Evolutionary conservation across 805 yeast genomes (phyloP).

Genomic region (Metschnikowia amazonensis): DNA sequence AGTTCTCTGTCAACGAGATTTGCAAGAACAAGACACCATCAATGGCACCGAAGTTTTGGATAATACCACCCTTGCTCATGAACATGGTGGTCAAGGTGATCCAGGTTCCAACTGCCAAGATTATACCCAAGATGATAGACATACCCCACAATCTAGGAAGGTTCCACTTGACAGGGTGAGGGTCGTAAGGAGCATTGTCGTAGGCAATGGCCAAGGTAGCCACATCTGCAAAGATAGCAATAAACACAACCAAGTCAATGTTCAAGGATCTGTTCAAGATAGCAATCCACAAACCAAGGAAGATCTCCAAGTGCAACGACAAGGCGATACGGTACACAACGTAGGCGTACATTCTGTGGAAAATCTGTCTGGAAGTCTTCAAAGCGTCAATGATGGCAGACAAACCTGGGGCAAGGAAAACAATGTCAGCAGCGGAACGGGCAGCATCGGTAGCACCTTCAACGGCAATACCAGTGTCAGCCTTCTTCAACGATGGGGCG

Average conservation of each 20-base stretch:
- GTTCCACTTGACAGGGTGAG: slow-evolving; percentile 94
- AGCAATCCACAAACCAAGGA: slow-evolving; percentile 96
- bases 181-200: slow-evolving; percentile 95
- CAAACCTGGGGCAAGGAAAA: slow-evolving; percentile 89
- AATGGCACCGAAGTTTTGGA: slow-evolving; percentile 91
- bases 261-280: slow-evolving; percentile 80
- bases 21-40: slow-evolving; percentile 93
- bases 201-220: slow-evolving; percentile 96
- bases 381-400: slow-evolving; percentile 90
- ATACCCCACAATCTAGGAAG: slow-evolving; percentile 96
- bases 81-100: slow-evolving; percentile 92
- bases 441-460: slow-evolving; percentile 98
- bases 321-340: slow-evolving; percentile 97
- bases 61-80: slow-evolving; percentile 85
- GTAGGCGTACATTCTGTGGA: slow-evolving; percentile 98
- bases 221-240: slow-evolving; percentile 96
- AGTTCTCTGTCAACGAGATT: slow-evolving; percentile 92
- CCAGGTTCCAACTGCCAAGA: slow-evolving; percentile 92
- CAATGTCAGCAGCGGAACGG: slow-evolving; percentile 95
- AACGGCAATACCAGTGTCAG: slow-evolving; percentile 86
- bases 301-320: slow-evolving; percentile 89
- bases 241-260: slow-evolving; percentile 90
- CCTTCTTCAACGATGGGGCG: slow-evolving; percentile 96
- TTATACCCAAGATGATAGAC: slow-evolving; percentile 81
- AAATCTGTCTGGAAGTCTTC: slow-evolving; percentile 92